A percentile compares a stretch with the other conserved stretches of the same genome.
Evolutionary conservation across 176 grass and related monocot genomes (phyloP).

Genomic region (Poa pratensis): DNA sequence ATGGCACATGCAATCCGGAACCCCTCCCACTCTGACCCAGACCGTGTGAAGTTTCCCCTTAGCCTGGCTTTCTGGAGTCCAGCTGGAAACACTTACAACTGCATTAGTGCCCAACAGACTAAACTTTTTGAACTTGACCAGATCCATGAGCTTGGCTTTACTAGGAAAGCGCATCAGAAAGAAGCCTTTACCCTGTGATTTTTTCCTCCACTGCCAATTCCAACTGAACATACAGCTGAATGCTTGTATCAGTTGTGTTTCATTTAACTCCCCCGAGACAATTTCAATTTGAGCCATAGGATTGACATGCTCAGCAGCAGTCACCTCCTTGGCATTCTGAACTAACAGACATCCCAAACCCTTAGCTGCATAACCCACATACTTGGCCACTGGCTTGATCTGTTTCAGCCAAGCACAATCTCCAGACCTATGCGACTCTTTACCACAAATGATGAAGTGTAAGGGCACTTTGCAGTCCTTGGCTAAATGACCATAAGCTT

Average conservation of each 20-base stretch:
- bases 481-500: too few relatives aligned
- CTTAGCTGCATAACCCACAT: neutral
- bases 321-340: neutral
- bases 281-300: neutral
- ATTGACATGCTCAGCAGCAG: neutral
- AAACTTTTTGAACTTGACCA: too few relatives aligned
- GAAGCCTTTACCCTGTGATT: neutral
- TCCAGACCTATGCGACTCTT: too few relatives aligned
- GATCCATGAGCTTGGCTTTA: neutral
- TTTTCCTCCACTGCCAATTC: neutral
- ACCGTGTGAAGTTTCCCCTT: too few relatives aligned
- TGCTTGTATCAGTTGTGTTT: too few relatives aligned
- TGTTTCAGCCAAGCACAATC: neutral
- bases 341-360: neutral
- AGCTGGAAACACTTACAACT: neutral
- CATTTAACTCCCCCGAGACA: neutral
- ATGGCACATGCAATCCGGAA: too few relatives aligned
- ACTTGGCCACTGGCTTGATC: neutral
- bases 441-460: too few relatives aligned
- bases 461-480: too few relatives aligned
- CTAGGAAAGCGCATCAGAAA: neutral
- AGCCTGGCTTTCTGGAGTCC: too few relatives aligned
- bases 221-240: neutral
- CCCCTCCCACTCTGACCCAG: too few relatives aligned
- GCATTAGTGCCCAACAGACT: too few relatives aligned